Evolutionary conservation across 1,284 basidiomycete genomes (phyloP), one percentile per base, ranked within the genome.

Genomic region (Veloboletus limbatus): DNA sequence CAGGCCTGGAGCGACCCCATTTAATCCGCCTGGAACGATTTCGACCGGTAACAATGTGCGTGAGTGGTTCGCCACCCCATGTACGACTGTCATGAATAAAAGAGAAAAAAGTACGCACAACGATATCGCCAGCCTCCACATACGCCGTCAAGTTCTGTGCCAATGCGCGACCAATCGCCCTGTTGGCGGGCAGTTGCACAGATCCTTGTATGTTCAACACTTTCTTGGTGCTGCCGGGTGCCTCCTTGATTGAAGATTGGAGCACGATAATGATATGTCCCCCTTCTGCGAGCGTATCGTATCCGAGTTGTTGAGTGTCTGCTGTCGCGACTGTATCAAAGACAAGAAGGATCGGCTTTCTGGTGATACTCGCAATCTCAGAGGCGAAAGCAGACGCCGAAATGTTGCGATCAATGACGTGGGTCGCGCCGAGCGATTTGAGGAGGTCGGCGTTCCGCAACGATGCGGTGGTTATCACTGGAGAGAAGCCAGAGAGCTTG

Each of bases 381-480:
- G 51, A 34, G 3, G 43, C 26, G 20, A 64, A 40, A 2, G 45
- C 48, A 14, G 48, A 39, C 1, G 24, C 8, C 4, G 55, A 20
- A 16, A 22, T 38, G 28, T 56, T 53, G 17, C 65, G 65, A 36
- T 67, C 59, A 47, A 70, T 54, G 27, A 63, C 52, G 21, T 63
- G 64, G 1, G 62, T 63, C 1, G 67, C 71, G 1, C 70, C 70
- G 27, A 66, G 57, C 3, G 59, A 58, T 44, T 64, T 68, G 20
- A 71, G 53, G 16, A 61, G 51, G 3, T 57, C 65, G 6, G 54
- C 47, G 49, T 69, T 66, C 36, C 57, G 58, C 13, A 53, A 40
- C 7, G 67, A 70, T 13, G 67, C 60, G 1, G 70, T 70, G 6
- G 65, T 54, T 41, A 69, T 54, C 24, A 66, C 60, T 6, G 56